These are phyloP conservation scores for Ajuga chamaepitys DNA, from an alignment of 257 asterid genomes.

Conservation along the genomic window DNA sequence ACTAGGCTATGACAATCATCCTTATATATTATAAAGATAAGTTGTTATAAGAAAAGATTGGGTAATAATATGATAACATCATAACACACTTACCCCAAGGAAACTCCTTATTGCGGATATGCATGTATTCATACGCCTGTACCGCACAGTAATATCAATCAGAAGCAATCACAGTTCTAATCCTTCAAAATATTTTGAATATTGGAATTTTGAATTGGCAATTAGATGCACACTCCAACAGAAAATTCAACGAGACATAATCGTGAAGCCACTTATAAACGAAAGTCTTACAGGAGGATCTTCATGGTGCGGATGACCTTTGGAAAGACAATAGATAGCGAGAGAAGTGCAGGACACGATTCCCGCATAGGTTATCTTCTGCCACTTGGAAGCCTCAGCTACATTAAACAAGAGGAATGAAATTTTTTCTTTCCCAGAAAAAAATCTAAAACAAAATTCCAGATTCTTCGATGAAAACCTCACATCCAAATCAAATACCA, in stretches of 20 bases:
- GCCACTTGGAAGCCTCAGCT: slow-evolving; percentile 93
- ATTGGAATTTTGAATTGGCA: not conserved
- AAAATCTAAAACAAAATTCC: not conserved
- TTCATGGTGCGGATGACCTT: slow-evolving; percentile 67
- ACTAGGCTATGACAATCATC: not conserved
- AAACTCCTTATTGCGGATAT: slow-evolving; percentile 79
- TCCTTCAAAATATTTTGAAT: not conserved
- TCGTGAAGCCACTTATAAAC: not conserved
- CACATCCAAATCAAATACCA: not conserved
- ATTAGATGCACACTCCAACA: not conserved
- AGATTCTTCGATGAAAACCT: not conserved
- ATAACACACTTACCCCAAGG: slow-evolving; percentile 60
- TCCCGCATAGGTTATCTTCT: slow-evolving; percentile 67
- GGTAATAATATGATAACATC: too few species aligned
- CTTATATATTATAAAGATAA: not conserved
- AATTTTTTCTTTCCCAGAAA: too few species aligned
- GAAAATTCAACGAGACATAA: not conserved
- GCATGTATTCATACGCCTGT: slow-evolving; percentile 71
- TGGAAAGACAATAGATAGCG: slow-evolving; percentile 43
- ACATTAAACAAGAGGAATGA: not conserved
- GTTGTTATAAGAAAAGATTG: not conserved
- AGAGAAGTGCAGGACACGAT: slow-evolving; percentile 40
- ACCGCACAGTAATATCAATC: not conserved
- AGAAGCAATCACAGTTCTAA: not conserved
- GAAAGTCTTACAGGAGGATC: slow-evolving; percentile 65